Evolutionary conservation across 2,329 filamentous ascomycete species (phyloP), one percentile per base, ranked within the genome.

Genomic region (Pestalotiopsis sp.): DNA sequence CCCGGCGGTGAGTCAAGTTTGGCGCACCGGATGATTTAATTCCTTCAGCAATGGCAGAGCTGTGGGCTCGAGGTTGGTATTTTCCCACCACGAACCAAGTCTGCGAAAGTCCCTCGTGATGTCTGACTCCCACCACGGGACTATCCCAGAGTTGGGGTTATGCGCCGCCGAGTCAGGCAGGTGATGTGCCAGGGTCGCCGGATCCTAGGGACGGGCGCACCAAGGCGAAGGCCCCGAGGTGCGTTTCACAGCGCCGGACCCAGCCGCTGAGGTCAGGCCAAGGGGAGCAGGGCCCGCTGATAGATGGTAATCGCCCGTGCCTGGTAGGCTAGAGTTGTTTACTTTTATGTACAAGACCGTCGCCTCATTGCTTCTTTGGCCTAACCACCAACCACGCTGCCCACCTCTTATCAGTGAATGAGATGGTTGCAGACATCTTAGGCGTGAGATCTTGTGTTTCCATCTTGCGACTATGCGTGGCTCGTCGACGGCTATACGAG

Each of bases 91-190:
- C 31, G 25, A 27, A 56, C 20, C 23, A 31, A 31, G 45, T 23
- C 11, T 38, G 56, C 20, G 45, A 52, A 67, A 67, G 45, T 52
- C 27, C 65, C 65, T 67, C 65, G 65, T 67, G 65, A 67, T 67
- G 52, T 45, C 52, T 67, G 65, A 67, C 65, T 67, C 65, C 61
- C 63, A 57, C 38, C 63, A 66, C 63, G 63, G 49, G 63, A 66
- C 49, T 49, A 31, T 36, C 31, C 39, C 25, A 38, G 63, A 57
- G 63, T 45, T 66, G 63, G 36, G 63, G 49, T 13, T 25, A 56
- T 20, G 49, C 45, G 45, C 52, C 31, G 66, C 66, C 66, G 66
- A 67, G 66, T 63, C 58, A 67, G 66, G 66, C 66, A 67, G 66
- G 66, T 67, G 66, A 67, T 66, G 39, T 17, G 11, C 39, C 31